Conservation (phyloP, 2,329 filamentous ascomycete genomes). For the Cadophora malorum region DNA sequence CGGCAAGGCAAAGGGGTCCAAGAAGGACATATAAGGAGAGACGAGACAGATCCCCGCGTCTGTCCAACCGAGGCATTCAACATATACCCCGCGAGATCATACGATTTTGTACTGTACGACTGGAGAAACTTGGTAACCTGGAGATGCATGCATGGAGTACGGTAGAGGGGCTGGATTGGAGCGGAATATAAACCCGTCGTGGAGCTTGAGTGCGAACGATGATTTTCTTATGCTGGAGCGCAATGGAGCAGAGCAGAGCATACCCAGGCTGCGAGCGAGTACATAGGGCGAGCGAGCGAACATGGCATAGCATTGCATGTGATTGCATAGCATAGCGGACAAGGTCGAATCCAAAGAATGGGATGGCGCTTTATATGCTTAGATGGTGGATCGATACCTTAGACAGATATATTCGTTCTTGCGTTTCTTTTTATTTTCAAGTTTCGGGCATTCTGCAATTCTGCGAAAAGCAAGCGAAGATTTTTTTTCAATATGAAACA, state of each 20-base stretch:
- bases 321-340: not conserved
- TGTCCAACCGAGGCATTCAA: slow-evolving; percentile 15
- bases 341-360: not conserved
- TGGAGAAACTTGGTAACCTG: not conserved
- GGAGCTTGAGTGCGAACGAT: no score
- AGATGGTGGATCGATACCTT: slow-evolving; percentile 7
- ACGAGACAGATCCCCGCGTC: not conserved
- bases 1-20: slow-evolving; percentile 15
- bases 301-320: not conserved
- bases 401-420: slow-evolving; percentile 2
- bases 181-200: no score
- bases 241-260: not conserved
- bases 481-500: slow-evolving; percentile 7
- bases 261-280: not conserved
- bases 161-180: not conserved
- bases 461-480: not conserved
- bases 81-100: slow-evolving; percentile 11
- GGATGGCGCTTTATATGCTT: slow-evolving; percentile 10
- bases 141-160: not conserved
- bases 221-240: not conserved
- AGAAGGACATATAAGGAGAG: slow-evolving; percentile 19
- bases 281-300: not conserved
- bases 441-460: not conserved
- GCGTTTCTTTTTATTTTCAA: not conserved
- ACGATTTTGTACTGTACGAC: not conserved